Evolutionary conservation across 225 moss, liverwort and hornwort genomes (phyloP), one percentile per base, ranked within the genome.

Genomic region (Physcomitrellopsis africana): DNA sequence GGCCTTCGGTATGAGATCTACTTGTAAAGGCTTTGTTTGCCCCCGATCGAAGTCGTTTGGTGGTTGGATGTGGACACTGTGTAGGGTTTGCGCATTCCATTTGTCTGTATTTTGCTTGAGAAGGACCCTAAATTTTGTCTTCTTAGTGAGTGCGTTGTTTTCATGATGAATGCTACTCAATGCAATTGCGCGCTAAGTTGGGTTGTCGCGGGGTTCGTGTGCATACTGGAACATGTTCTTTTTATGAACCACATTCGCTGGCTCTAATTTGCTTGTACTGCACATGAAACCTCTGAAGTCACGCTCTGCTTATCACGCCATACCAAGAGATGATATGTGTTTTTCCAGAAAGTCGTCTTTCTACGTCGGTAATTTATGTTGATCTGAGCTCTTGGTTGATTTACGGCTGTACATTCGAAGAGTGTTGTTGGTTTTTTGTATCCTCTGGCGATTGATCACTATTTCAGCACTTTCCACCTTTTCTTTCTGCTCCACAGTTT

Each of bases 51-150:
- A 60, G 9, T 85, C 15, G 8, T 58, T 54, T 13, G 45, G 46
- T 20, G 46, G 67, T 52, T 61, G 12, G 60, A 32, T 60, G 17
- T 48, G 3, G 1, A 10, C 24, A 11, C 3, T 42, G 51, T 60
- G 41, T 76, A 51, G 65, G 62, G 62, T 70, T 68, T 61, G 3
- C 51, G 19, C 18, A 16, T 42, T 52, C 6, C 26, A 5, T 14
- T 74, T 73, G 6, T 48, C 14, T 63, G 59, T 22, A 42, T 56
- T 43, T 9, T 68, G 16, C 1, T 53, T 45, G 51, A 37, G 51
- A 20, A 6, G 59, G 73, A 19, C 76, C 72, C 72, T 68, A 72
- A 83, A 63, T 72, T 10, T 37, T 51, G 10, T 20, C 37, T 60
- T 44, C 8, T 29, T 45, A 79, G 8, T 10, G 11, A 17, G 29